phyloP scores from a whole-genome alignment of 2,329 filamentous ascomycete genomes.

The Plectosphaerella plurivora region DNA sequence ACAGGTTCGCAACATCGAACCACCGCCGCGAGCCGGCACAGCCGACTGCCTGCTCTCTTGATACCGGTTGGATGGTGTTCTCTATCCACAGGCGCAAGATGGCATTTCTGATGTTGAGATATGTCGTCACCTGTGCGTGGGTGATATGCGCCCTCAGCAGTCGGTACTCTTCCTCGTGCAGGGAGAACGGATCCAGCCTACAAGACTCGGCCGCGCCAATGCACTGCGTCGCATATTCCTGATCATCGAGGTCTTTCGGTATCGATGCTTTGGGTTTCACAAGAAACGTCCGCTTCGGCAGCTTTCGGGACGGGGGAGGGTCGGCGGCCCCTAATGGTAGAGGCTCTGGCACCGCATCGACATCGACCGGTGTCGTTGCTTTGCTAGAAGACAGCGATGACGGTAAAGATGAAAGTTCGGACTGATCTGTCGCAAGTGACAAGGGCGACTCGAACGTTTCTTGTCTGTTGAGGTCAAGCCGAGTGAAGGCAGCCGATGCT shows the following conservation, averaged over 20 bases:
- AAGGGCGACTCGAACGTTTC: conserved; percentile 49
- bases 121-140: conserved; percentile 85
- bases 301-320: conserved; percentile 15
- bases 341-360: conserved; percentile 18
- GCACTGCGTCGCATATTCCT: conserved; percentile 87
- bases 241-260: conserved; percentile 64
- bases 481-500: too few species aligned
- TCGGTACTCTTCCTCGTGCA: conserved; percentile 80
- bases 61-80: conserved; percentile 79
- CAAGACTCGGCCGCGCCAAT: conserved; percentile 86
- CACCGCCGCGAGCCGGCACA: conserved; percentile 80
- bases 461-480: conserved; percentile 4
- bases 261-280: conserved; percentile 79
- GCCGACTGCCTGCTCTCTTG: conserved; percentile 79
- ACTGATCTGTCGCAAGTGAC: conserved; percentile 48
- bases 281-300: conserved; percentile 41
- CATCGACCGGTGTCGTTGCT: conserved; percentile 56
- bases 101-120: conserved; percentile 92
- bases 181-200: conserved; percentile 79
- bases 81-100: conserved; percentile 86
- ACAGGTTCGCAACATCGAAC: conserved; percentile 83
- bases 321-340: conserved; percentile 1
- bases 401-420: conserved; percentile 50
- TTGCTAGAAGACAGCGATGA: conserved; percentile 53
- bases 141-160: conserved; percentile 79